Base-by-base conservation (phyloP, 1,284 basidiomycete genomes). In the Ceratobasidium sp. region DNA sequence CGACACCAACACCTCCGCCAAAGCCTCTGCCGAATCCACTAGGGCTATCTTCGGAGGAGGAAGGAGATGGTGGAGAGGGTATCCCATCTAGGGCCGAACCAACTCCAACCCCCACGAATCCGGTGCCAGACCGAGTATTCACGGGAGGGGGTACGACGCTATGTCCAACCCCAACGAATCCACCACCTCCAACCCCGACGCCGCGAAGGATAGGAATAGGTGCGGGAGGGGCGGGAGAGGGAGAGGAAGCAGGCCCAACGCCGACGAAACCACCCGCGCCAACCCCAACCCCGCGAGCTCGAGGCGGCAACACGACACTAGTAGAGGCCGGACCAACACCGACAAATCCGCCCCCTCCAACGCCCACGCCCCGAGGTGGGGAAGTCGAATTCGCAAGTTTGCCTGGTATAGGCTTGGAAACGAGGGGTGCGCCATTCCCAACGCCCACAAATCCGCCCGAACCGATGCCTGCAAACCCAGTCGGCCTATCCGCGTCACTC, bases 61-160 rank as follows among this genome's bases (percentile, higher is more conserved):
- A 57, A 19, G 54, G 54, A 4, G 32, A 37, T 25, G 54, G 54
- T 1, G 69, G 69, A 11, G 52, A 57, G 11, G 69, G 69, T 37
- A 71, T 71, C 17, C 69, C 69, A 5, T 56, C 61, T 4, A 40
- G 37, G 8, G 52, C 40, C 37, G 52, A 54, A 19, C 54, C 69
- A 6, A 57, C n/a, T 32, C 68, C 68, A 7, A 71, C 69, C n/a
- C 69, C 69, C 9, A 61, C 54, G n/a, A 71, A 71, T n/a, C 69
- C 69, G 29, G 66, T 68, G 17, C 66, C 66, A 37, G 69, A 71
- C 25, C 34, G n/a, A 25, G 69, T 59, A 37, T 68, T 68, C n/a
- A 19, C 32, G 29, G 25, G 46, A 43, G 11, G 68, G 46, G 15
- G 46, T 40, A 29, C 19, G 34, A 71, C 22, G 37, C 52, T 37